A percentile compares a stretch with the other conserved stretches of the same genome.
phyloP scores from a whole-genome alignment of 2,329 filamentous ascomycete species.

The Cytospora piceicola region DNA sequence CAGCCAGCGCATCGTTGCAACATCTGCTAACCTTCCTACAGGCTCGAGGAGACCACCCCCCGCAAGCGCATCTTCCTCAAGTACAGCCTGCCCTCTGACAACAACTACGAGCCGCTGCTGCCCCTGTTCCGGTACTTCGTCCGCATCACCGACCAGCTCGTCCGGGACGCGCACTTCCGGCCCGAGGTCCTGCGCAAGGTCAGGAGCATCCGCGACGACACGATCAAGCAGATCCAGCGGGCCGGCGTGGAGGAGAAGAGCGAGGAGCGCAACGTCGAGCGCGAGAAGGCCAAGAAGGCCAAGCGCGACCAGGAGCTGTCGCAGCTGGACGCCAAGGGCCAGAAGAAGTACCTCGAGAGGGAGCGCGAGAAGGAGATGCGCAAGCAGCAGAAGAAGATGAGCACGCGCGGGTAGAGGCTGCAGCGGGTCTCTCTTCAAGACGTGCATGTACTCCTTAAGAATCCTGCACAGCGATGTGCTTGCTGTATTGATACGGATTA shows the following conservation, averaged over 20 bases:
- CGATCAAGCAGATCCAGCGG: slow-evolving; percentile 78
- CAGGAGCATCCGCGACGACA: slow-evolving; percentile 76
- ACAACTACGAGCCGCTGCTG: slow-evolving; percentile 67
- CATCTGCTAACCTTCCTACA: slow-evolving; percentile 40
- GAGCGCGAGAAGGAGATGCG: slow-evolving; percentile 75
- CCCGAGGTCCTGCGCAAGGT: slow-evolving; percentile 88
- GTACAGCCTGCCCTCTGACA: slow-evolving; percentile 67
- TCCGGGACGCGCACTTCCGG: slow-evolving; percentile 79
- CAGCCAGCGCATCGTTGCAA: neutral
- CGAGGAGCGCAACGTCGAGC: slow-evolving; percentile 73
- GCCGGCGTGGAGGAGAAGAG: slow-evolving; percentile 78
- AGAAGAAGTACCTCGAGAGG: slow-evolving; percentile 83
- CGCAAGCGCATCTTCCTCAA: slow-evolving; percentile 87
- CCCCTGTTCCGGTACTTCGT: slow-evolving; percentile 83
- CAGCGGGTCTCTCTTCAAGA: neutral
- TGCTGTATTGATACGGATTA: neutral
- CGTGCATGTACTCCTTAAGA: neutral
- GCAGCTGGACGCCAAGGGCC: slow-evolving; percentile 76
- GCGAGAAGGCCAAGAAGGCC: slow-evolving; percentile 79
- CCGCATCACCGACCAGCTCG: slow-evolving; percentile 82
- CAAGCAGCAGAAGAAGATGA: slow-evolving; percentile 59
- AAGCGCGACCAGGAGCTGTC: slow-evolving; percentile 86
- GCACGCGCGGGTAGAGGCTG: slow-evolving; percentile 49
- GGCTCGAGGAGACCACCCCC: slow-evolving; percentile 79
- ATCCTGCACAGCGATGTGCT: neutral